Evolutionary conservation across 164 flowering plant species (phyloP), one percentile per base, ranked within the genome.

Genomic region (Chimonanthus salicifolius): DNA sequence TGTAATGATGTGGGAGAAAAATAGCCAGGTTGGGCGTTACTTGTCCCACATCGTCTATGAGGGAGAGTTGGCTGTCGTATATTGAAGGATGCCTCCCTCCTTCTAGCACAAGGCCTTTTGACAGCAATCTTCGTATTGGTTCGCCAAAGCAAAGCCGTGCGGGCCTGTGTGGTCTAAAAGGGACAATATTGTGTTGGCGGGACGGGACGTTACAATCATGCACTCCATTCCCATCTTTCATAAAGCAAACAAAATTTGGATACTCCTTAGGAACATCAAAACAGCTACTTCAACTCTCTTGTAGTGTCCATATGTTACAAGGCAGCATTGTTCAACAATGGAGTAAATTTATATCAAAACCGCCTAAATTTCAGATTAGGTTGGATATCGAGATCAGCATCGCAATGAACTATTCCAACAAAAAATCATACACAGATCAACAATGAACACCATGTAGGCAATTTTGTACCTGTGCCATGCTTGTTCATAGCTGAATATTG

Each of bases 401-500:
- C 10, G 4, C 10, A 10, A 15, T 5, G 16, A 33, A 13, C n/a
- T 54, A 33, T 63, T 63, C 66, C 20, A 63, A 20, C 11, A 3
- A 44, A 8, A 63, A 58, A 33, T 43, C 8, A 63, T 63, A 63
- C 7, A 63, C 66, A 63, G 10, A 63, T 43, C 44, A 21, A 7
- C 66, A 63, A 33, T 63, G 68, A 66, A 66, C 44, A 66, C 6
- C 3, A 7, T 54, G 16, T 11, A 13, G 6, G 60, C 5, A 10
- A 4, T 54, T 54, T n/a, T 13, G 45, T 77, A 95, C 99, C 99
- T 93, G 84, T 94, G 99, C 99, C 98, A 96, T 69, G 99, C 99
- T 85, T 96, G 99, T 82, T 96, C 99, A 77, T 93, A 92, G 84
- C 97, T 91, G 87, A 96, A 96, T 74, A 91, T 76, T 77, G 98